Evolutionary conservation across 2,329 filamentous ascomycete species (phyloP), one percentile per base, ranked within the genome.

Genomic region (Blastomyces gilchristii): DNA sequence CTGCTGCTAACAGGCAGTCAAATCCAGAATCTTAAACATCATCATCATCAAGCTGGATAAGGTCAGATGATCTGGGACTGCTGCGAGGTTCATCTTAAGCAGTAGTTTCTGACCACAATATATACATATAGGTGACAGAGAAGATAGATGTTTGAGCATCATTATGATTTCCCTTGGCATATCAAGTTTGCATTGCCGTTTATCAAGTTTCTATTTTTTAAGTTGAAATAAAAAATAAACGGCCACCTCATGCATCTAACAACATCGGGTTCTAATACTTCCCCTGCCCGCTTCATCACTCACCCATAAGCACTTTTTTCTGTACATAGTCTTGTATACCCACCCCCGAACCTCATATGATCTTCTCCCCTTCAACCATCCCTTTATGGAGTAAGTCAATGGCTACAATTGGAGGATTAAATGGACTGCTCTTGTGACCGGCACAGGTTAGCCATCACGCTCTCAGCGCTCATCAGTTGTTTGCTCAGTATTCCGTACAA

Each of bases 401-500:
- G 54, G n/a, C 54, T 14, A 14, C 22, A 4, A 58, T 31, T 8
- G 0, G 43, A 45, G 54, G n/a, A 28, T 18, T 43, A 41, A 58
- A 6, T 11, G 37, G 5, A 14, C 28, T 43, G 2, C n/a, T 16
- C 8, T 58, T 6, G 22, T 28, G n/a, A 58, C n/a, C 9, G 22
- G 54, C 22, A 28, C n/a, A 25, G 12, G 8, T 16, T 41, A 25
- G 25, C n/a, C 34, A n/a, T 16, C 14, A 16, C n/a, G 18, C 18
- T 3, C 9, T 39, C 11, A 6, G 31, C 11, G 0, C 31, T 9
- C 31, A 56, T 14, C 9, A 56, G 9, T 6, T n/a, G 1, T 34
- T 41, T 22, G 34, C 37, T 58, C 16, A 28, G 25, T 3, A 43
- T 58, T 43, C 22, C 16, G 16, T 39, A 14, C 8, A 71, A 52